Base-by-base conservation (phyloP, 2,329 filamentous ascomycete species). In the Blastomyces percursus region DNA sequence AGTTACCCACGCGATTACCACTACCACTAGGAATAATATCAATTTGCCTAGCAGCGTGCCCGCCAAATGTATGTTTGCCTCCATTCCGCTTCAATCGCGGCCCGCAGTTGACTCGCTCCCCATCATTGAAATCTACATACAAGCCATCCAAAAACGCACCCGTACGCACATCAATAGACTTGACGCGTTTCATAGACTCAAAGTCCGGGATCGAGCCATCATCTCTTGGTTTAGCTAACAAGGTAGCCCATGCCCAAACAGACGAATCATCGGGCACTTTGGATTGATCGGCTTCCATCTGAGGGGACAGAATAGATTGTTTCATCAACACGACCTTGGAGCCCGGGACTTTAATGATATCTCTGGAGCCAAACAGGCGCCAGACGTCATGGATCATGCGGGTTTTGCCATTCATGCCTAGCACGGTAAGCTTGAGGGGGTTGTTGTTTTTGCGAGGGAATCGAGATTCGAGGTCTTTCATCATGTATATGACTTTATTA, bases 111-210 rank as follows among this genome's bases (percentile, higher is more conserved):
- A 74, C 72, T 11, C 66, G 68, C n/a, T 73, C 71, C 9, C 77
- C 78, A 61, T 81, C 78, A 54, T 69, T 69, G 65, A 78, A 81
- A 64, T 78, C 71, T 2, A 81, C 75, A 40, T 78, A 72, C 5
- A 76, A 78, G 32, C 79, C 78, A 60, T 81, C 79, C 50, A 80
- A 74, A 7, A 70, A 66, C 50, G 69, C 72, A 3, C 79, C 79
- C 6, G 80, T 75, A 1, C 78, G 72, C 2, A 81, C 66, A 64
- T 81, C 79, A 35, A 82, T 76, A 19, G 70, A 59, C 19, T 32
- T 48, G 57, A 59, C 40, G 11, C 8, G n/a, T 55, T 55, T 55
- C 30, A 38, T 38, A n/a, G 30, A 24, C 3, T 19, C 16, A 38
- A 3, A 8, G 21, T 19, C 52, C 7, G 7, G 1, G 2, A 2